Evolutionary conservation across 306 rosid genomes (phyloP), one percentile per base, ranked within the genome.

Genomic region (Potentilla sterilis): DNA sequence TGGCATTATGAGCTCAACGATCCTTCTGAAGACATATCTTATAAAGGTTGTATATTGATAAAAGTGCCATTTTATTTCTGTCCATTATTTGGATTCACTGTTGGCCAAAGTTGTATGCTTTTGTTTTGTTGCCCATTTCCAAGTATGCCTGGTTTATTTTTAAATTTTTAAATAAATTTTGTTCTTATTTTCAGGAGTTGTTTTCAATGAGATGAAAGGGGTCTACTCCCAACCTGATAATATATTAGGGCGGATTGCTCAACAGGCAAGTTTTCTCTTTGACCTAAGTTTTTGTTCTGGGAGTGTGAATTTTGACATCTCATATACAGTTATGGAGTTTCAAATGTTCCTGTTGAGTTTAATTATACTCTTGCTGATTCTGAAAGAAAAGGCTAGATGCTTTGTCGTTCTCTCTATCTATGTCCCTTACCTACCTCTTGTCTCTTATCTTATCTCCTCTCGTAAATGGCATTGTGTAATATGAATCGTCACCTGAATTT

Each of bases 161-260:
- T 28, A 32, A 59, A 57, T 43, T 40, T 8, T 15, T 28, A 32
- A 59, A 57, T 43, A 12, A 59, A 24, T 32, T 21, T 71, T 84
- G 38, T 83, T 59, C 51, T 28, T 76, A 24, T 65, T 87, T 84
- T 61, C 73, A 92, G 98, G 99, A 80, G 99, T 95, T 81, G 99
- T 95, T 69, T 95, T 95, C 83, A 95, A 95, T 80, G 98, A 95
- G 90, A 95, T 95, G 99, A 95, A 95, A 81, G 98, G 98, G 64
- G 99, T 92, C 67, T 95, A 95, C 85, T 95, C 99, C 83, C 97
- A 95, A 82, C 98, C 97, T 34, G 99, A 95, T 82, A 90, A 92
- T 75, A 86, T 95, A 73, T 84, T 95, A 70, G 97, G 97, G 37
- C 91, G 97, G 73, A 55, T 85, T 72, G 81, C 99, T 80, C 99